Conservation (phyloP, 768 basidiomycete species). For the Paxillus rubicundulus region DNA sequence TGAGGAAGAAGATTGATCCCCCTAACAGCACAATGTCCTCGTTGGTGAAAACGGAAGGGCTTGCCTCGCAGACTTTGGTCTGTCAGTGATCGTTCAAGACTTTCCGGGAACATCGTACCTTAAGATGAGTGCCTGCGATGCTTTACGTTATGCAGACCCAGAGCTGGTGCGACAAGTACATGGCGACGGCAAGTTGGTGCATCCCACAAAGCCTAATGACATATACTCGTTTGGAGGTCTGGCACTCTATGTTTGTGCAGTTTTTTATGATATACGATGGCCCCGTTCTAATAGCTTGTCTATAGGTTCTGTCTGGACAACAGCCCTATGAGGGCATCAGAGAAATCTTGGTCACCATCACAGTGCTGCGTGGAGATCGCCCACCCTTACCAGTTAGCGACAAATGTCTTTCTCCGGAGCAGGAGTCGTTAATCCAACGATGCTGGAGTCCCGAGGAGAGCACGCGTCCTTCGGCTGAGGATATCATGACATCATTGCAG, state of each 20-base stretch:
- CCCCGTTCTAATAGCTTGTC: slow-evolving; percentile 6
- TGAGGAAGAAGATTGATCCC: not conserved
- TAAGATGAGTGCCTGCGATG: slow-evolving; percentile 36
- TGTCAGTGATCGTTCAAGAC: slow-evolving; percentile 27
- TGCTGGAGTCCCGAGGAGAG: slow-evolving; percentile 19
- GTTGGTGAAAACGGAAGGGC: slow-evolving; percentile 39
- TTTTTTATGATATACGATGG: not conserved
- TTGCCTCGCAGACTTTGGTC: slow-evolving; percentile 49
- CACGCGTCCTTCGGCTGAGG: slow-evolving; percentile 17
- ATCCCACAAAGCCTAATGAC: slow-evolving; percentile 22
- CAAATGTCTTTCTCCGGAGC: not conserved
- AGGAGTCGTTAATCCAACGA: slow-evolving; percentile 9
- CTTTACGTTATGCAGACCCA: slow-evolving; percentile 47
- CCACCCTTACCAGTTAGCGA: slow-evolving; percentile 11
- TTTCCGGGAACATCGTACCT: slow-evolving; percentile 28
- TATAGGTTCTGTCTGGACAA: slow-evolving; percentile 19
- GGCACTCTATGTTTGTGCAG: slow-evolving; percentile 23
- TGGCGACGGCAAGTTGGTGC: not conserved
- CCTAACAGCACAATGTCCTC: slow-evolving; percentile 40
- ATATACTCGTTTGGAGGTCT: slow-evolving; percentile 39
- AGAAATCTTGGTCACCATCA: not conserved
- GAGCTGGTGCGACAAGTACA: slow-evolving; percentile 16
- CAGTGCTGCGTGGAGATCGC: slow-evolving; percentile 5
- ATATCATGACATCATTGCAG: slow-evolving; percentile 7
- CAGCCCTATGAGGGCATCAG: slow-evolving; percentile 15